Evolutionary conservation across 352 stramenopile species (phyloP).

Genomic region (Globisporangium viniferum): DNA sequence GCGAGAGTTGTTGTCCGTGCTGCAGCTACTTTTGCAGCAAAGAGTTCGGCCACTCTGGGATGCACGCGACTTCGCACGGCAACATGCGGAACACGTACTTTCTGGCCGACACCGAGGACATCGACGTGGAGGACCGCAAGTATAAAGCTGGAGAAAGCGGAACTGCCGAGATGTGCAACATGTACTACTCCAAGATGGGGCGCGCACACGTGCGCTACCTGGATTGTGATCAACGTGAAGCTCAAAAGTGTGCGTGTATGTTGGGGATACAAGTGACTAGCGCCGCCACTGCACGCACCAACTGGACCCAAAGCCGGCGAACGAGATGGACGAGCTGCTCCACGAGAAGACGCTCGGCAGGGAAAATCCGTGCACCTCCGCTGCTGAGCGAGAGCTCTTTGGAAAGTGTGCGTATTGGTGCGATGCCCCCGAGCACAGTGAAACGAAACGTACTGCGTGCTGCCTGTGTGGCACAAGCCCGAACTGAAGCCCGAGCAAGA

Average conservation of each 20-base stretch:
- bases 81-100: slow-evolving; percentile 85
- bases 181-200: slow-evolving; percentile 81
- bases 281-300: slow-evolving; percentile 60
- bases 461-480: slow-evolving; percentile 61
- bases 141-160: slow-evolving; percentile 63
- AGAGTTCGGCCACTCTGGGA: slow-evolving; percentile 41
- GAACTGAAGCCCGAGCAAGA: slow-evolving; percentile 23
- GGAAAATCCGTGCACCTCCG: slow-evolving; percentile 64
- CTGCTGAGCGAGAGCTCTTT: slow-evolving; percentile 60
- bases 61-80: slow-evolving; percentile 65
- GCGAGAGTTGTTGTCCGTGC: slow-evolving; percentile 59
- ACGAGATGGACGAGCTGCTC: slow-evolving; percentile 65
- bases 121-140: slow-evolving; percentile 73
- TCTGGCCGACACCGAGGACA: slow-evolving; percentile 44
- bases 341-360: slow-evolving; percentile 74
- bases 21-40: slow-evolving; percentile 81
- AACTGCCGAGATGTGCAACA: slow-evolving; percentile 77
- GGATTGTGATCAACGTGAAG: slow-evolving; percentile 43
- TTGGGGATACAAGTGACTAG: slow-evolving; percentile 38
- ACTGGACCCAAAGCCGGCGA: slow-evolving; percentile 50
- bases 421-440: slow-evolving; percentile 60
- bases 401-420: slow-evolving; percentile 71
- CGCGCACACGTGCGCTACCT: slow-evolving; percentile 75
- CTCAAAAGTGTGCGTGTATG: slow-evolving; percentile 51
- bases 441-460: slow-evolving; percentile 50